Evolutionary conservation across 345 rosid genomes (phyloP).

Genomic region (Dovyalis caffra): DNA sequence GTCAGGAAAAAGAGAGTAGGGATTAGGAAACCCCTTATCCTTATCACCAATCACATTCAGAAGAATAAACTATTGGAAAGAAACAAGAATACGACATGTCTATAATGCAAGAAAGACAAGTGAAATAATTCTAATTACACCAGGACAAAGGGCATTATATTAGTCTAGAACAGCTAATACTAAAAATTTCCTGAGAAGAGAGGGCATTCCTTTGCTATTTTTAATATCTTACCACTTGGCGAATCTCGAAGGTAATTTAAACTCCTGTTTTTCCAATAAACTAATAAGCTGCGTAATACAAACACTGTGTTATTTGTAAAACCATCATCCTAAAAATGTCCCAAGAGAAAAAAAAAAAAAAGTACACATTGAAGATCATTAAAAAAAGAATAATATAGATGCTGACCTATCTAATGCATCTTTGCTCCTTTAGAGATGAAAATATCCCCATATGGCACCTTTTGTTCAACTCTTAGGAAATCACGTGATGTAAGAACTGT

Average conservation of each 20-base stretch:
- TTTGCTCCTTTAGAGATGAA: slow-evolving; percentile 65
- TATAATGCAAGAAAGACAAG: neutral
- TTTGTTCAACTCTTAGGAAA: slow-evolving; percentile 54
- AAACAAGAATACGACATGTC: neutral
- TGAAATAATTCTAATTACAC: neutral
- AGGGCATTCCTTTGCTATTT: neutral
- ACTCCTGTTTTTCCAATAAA: neutral
- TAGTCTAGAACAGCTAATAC: neutral
- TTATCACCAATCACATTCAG: neutral
- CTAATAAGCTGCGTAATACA: neutral
- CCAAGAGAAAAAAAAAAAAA: neutral
- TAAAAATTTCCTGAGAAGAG: neutral
- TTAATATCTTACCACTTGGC: neutral
- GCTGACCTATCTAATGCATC: slow-evolving; percentile 36
- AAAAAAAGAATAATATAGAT: neutral
- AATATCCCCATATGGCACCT: slow-evolving; percentile 66
- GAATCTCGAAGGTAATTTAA: neutral
- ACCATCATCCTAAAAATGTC: neutral
- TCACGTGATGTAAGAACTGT: slow-evolving; percentile 74
- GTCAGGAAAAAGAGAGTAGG: neutral
- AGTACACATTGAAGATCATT: no score
- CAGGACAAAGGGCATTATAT: neutral
- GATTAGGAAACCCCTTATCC: no score
- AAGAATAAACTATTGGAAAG: neutral
- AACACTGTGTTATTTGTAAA: neutral